Evolutionary conservation across 2,329 filamentous ascomycete genomes (phyloP).

Genomic region (Fusarium sp.): DNA sequence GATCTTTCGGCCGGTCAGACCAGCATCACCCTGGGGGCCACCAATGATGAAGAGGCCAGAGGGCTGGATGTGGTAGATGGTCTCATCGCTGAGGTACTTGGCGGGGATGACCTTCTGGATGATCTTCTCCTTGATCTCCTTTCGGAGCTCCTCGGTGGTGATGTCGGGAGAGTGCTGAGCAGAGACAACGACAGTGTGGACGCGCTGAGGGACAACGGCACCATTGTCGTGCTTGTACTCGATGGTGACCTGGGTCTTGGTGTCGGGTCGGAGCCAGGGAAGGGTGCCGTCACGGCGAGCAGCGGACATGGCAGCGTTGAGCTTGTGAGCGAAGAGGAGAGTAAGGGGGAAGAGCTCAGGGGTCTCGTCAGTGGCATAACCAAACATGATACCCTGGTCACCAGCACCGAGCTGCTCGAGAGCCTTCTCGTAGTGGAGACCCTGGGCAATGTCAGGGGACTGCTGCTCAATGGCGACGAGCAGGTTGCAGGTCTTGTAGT

Average conservation of each 20-base stretch:
- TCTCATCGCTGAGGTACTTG: slow-evolving; percentile 91
- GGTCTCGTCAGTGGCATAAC: slow-evolving; percentile 99
- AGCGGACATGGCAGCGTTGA: slow-evolving; percentile 93
- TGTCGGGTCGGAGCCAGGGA: slow-evolving; percentile 96
- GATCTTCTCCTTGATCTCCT: slow-evolving; percentile 97
- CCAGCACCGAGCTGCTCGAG: slow-evolving; percentile 98
- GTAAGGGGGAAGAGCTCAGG: slow-evolving; percentile 96
- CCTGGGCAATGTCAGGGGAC: slow-evolving; percentile 98
- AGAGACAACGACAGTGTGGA: slow-evolving; percentile 96
- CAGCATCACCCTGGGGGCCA: slow-evolving; percentile 98
- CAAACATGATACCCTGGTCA: slow-evolving; percentile 99
- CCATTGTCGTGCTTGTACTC: slow-evolving; percentile 98
- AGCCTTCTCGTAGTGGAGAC: slow-evolving; percentile 97
- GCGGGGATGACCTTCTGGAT: slow-evolving; percentile 93
- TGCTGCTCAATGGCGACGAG: slow-evolving; percentile 99
- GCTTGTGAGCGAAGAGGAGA: slow-evolving; percentile 93
- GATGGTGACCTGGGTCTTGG: slow-evolving; percentile 99
- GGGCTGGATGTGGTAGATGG: slow-evolving; percentile 98
- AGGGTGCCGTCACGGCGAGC: slow-evolving; percentile 88
- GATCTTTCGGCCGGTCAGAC: slow-evolving; percentile 99
- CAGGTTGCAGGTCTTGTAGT: slow-evolving; percentile 99
- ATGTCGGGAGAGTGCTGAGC: slow-evolving; percentile 93
- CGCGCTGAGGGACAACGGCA: slow-evolving; percentile 89
- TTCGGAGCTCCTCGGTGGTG: slow-evolving; percentile 89
- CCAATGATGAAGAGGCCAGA: slow-evolving; percentile 99